Evolutionary conservation across 805 yeast species (phyloP), one percentile per base, ranked within the genome.

Genomic region (Candida maltosa): DNA sequence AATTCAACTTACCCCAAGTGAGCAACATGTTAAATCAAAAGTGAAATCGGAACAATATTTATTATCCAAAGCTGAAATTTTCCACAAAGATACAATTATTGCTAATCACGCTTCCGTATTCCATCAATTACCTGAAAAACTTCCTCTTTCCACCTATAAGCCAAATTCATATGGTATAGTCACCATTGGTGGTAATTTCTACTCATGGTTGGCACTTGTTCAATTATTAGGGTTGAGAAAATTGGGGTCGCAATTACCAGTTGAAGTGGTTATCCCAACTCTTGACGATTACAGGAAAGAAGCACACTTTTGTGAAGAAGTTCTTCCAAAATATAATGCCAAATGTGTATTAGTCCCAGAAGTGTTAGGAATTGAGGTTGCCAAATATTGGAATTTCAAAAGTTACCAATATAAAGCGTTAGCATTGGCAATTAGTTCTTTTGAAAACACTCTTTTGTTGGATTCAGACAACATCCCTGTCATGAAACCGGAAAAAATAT

Each of bases 381-480:
- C 41, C 3, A 14, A 32, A 15, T 35, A 46, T 19, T 51, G 49
- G 38, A 37, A 37, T 6, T 45, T 72, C 26, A 60, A 64, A 17
- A 76, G 76, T 2, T 75, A 57, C 47, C 79, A 74, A 52, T 72
- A 62, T 49, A 75, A 75, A 45, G 62, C 70, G 54, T 55, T 73
- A 32, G 72, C 94, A 0, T 51, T 87, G 24, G 59, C 85, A 38
- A 76, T 81, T 6, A 82, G 93, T 0, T 46, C 51, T n/a, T 75
- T 75, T 45, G 70, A 69, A 40, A 60, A 69, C 33, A 60, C 73
- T 10, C 46, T 75, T 26, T 62, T 73, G 38, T 46, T 75, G 26
- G 80, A 75, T 47, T 67, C 76, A n/a, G 80, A 75, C 49, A 66
- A 73, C 44, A 59, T 69, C 41, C 76, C 73, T 2, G 54, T 64